Percentiles rank a stretch among this genome's conserved stretches.
phyloP scores from a whole-genome alignment of 2,329 filamentous ascomycete genomes.

The Aspergillus brunneoviolaceus region DNA sequence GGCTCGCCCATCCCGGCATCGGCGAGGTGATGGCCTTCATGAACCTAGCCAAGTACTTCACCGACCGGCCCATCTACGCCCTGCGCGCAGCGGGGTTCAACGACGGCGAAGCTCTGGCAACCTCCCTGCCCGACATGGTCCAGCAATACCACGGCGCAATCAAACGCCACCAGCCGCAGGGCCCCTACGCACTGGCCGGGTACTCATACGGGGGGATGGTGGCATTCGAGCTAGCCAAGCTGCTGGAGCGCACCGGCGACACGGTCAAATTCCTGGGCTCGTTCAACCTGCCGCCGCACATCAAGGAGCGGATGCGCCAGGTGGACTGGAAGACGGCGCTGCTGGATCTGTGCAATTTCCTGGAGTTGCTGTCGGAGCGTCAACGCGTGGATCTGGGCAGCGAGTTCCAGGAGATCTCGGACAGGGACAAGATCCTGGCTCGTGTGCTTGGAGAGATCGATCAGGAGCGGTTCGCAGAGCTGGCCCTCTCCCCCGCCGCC shows the following conservation, averaged over 20 bases:
- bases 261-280: not conserved
- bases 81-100: conserved; percentile 20
- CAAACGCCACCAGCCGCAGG: not conserved
- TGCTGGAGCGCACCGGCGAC: not conserved
- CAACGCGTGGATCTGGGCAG: not conserved
- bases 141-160: not conserved
- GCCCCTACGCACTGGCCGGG: not conserved
- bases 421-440: not conserved
- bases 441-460: not conserved
- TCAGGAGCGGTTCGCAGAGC: not conserved
- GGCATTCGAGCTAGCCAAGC: conserved; percentile 4
- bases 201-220: conserved; percentile 3
- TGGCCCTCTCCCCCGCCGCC: not conserved
- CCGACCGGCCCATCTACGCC: conserved; percentile 17
- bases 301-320: conserved; percentile 3
- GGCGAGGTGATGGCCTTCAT: conserved; percentile 44
- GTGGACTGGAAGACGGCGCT: conserved; percentile 1
- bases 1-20: conserved; percentile 40
- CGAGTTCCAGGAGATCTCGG: not conserved
- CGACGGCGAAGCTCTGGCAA: conserved; percentile 27
- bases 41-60: conserved; percentile 22
- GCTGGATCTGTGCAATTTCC: conserved; percentile 2
- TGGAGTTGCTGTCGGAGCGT: not conserved
- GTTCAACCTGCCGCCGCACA: conserved; percentile 2
- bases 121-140: not conserved